Evolutionary conservation across 1,284 basidiomycete species (phyloP).

Genomic region (Apiotrichum gracile): DNA sequence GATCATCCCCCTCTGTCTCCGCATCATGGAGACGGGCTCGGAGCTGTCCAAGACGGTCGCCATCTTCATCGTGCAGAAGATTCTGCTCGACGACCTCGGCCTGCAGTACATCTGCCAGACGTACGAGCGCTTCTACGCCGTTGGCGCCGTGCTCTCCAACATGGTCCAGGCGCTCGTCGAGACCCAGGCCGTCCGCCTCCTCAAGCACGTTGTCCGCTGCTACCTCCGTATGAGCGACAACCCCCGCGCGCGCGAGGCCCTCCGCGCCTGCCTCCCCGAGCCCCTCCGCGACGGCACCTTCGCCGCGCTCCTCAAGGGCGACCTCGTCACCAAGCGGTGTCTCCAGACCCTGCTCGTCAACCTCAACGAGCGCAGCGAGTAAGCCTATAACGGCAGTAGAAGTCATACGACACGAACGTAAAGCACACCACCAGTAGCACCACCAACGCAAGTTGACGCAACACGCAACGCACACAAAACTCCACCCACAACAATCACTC

Average conservation of each 20-base stretch:
- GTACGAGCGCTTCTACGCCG: slow-evolving; percentile 98
- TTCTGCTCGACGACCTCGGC: slow-evolving; percentile 94
- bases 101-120: slow-evolving; percentile 99
- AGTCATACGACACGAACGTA: background rate
- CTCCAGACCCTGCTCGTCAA: slow-evolving; percentile 92
- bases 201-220: slow-evolving; percentile 98
- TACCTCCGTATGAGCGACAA: slow-evolving; percentile 96
- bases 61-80: slow-evolving; percentile 99
- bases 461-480: background rate
- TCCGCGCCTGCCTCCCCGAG: slow-evolving; percentile 94
- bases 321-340: slow-evolving; percentile 94
- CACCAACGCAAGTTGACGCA: no score
- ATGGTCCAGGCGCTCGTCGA: slow-evolving; percentile 98
- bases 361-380: slow-evolving; percentile 54
- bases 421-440: no score
- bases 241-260: slow-evolving; percentile 86
- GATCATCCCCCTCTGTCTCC: slow-evolving; percentile 97
- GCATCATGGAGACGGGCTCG: slow-evolving; percentile 99
- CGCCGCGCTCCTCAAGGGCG: slow-evolving; percentile 81
- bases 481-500: background rate
- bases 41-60: slow-evolving; percentile 99
- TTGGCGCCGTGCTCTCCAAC: slow-evolving; percentile 95
- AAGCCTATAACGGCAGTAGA: background rate
- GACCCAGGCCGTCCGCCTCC: slow-evolving; percentile 88
- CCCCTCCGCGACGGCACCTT: slow-evolving; percentile 94